These are phyloP conservation scores for Keithomyces neogunnii DNA, from an alignment of 2,329 filamentous ascomycete genomes.

Conservation along the genomic window DNA sequence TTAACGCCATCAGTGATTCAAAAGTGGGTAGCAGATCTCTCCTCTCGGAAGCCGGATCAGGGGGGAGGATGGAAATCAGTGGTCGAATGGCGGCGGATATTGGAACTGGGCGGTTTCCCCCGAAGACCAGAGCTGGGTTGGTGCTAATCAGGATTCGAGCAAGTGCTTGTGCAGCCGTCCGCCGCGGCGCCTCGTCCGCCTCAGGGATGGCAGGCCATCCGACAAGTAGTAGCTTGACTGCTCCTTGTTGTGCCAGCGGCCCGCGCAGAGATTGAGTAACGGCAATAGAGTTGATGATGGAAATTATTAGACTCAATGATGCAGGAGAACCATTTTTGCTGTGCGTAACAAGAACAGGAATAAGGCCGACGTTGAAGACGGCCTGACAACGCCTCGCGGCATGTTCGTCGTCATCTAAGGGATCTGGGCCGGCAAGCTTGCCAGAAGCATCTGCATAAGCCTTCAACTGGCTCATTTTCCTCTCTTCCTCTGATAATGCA, in stretches of 20 bases:
- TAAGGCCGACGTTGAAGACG: slow-evolving; percentile 70
- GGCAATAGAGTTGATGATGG: slow-evolving; percentile 71
- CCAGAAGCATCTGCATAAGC: slow-evolving; percentile 86
- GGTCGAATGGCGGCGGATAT: slow-evolving; percentile 76
- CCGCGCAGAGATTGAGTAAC: slow-evolving; percentile 67
- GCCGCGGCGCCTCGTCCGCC: slow-evolving; percentile 35
- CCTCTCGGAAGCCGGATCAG: slow-evolving; percentile 52
- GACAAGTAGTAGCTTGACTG: slow-evolving; percentile 72
- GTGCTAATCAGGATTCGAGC: slow-evolving; percentile 81
- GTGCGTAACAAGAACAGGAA: slow-evolving; percentile 68
- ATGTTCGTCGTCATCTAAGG: slow-evolving; percentile 66
- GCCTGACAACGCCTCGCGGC: slow-evolving; percentile 68
- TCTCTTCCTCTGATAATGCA: slow-evolving; percentile 76
- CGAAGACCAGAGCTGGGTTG: slow-evolving; percentile 78
- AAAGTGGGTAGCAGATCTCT: slow-evolving; percentile 83
- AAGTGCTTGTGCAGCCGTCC: slow-evolving; percentile 68
- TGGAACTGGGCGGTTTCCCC: slow-evolving; percentile 62
- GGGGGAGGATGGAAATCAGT: slow-evolving; percentile 63
- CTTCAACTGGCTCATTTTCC: slow-evolving; percentile 84
- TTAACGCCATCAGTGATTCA: slow-evolving; percentile 83
- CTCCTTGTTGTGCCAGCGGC: slow-evolving; percentile 85
- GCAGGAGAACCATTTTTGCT: slow-evolving; percentile 64
- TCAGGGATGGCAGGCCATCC: slow-evolving; percentile 56
- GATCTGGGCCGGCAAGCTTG: slow-evolving; percentile 50
- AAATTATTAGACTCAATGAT: slow-evolving; percentile 63